These are phyloP conservation scores for Bremia lactucae DNA, from an alignment of 352 stramenopile species.

Conservation along the genomic window DNA sequence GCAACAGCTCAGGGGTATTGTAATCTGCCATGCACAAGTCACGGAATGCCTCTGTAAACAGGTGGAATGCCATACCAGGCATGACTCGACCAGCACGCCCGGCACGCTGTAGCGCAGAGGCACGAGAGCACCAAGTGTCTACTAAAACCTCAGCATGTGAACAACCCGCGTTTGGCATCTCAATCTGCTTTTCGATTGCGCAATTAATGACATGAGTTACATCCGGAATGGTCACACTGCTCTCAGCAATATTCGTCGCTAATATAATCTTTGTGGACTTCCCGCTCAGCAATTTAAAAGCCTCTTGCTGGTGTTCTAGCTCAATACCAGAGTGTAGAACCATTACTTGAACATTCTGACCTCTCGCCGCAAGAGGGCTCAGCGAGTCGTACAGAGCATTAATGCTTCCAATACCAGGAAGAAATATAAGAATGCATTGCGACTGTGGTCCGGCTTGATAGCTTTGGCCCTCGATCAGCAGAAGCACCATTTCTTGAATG, in stretches of 20 bases:
- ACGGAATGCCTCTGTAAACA: slow-evolving; percentile 72
- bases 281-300: slow-evolving; percentile 38
- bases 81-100: slow-evolving; percentile 89
- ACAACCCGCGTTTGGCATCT: slow-evolving; percentile 61
- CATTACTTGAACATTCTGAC: slow-evolving; percentile 32
- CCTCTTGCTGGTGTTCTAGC: slow-evolving; percentile 62
- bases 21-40: slow-evolving; percentile 65
- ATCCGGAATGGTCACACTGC: slow-evolving; percentile 92
- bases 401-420: slow-evolving; percentile 92
- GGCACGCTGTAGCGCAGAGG: slow-evolving; percentile 77
- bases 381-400: slow-evolving; percentile 75
- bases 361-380: slow-evolving; percentile 18
- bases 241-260: slow-evolving; percentile 95
- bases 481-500: slow-evolving; percentile 44
- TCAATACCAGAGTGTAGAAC: slow-evolving; percentile 68
- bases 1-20: slow-evolving; percentile 70
- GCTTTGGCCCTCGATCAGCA: slow-evolving; percentile 38
- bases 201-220: slow-evolving; percentile 87
- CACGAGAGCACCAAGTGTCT: slow-evolving; percentile 90
- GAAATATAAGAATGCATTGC: slow-evolving; percentile 91
- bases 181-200: slow-evolving; percentile 76
- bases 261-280: slow-evolving; percentile 88
- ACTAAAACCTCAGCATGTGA: slow-evolving; percentile 65
- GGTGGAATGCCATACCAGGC: slow-evolving; percentile 85
- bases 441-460: slow-evolving; percentile 32